Base-by-base conservation (phyloP, 345 rosid species). In the Pistacia vera region DNA sequence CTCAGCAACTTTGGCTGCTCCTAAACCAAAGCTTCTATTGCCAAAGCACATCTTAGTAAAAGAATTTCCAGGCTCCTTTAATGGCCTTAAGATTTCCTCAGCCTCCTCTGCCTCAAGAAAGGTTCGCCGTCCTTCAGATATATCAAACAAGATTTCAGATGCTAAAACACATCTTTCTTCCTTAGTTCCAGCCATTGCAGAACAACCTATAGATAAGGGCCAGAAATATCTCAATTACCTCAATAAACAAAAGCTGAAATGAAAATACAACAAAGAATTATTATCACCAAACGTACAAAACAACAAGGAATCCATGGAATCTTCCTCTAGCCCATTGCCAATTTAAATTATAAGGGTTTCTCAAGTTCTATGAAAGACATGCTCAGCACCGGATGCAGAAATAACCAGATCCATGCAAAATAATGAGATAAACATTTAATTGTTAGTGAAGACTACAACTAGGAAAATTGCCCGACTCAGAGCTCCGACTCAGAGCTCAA, bases 21-120 rank as follows among this genome's bases (percentile, higher is more conserved):
- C 97, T 70, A 82, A 62, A 48, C 98, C 91, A 62, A 91, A 95
- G 88, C 97, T 95, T 84, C 93, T 86, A 80, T 91, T 93, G 76
- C 99, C 91, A 81, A 93, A 91, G 84, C 99, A 91, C 75, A 95
- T 88, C 84, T 88, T 91, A 71, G 84, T 81, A 85, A 89, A 95
- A 65, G 79, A 82, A 83, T 90, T 91, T n/a, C 90, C 91, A 44
- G 85, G 90, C 38, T 89, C 93, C 84, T 80, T 90, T 74, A 93
- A 75, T 1, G 98, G 98, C 72, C 67, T 83, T 33, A 95, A 85
- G 80, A 90, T 87, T 68, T 87, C 90, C 79, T 88, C 95, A 73
- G 98, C 94, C 78, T 93, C 98, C 54, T 25, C 25, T 25, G 90
- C 93, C 74, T 91, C 94, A 60, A 95, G 90, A 75, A 91, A 93